phyloP scores from a whole-genome alignment of 83 land plant species.

The Picea engelmannii region DNA sequence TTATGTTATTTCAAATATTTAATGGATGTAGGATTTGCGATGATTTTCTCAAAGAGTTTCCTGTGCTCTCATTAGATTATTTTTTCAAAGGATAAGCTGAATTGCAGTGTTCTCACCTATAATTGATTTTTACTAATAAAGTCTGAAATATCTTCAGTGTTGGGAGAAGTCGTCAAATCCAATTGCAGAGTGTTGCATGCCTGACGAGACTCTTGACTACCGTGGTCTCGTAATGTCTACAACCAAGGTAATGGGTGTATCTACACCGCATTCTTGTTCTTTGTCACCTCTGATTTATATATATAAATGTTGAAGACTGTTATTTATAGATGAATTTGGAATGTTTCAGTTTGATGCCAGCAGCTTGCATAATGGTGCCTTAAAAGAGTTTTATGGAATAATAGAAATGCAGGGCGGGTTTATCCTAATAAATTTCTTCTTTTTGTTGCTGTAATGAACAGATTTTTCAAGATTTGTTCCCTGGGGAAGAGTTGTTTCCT shows the following conservation, averaged over 20 bases:
- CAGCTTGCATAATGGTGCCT: not conserved
- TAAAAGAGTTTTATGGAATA: not conserved
- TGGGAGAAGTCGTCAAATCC: conserved; percentile 30
- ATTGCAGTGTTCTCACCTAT: not conserved
- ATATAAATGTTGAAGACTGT: not conserved
- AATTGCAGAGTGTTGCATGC: conserved; percentile 35
- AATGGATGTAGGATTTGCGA: not conserved
- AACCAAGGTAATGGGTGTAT: conserved; percentile 31
- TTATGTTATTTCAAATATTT: not conserved
- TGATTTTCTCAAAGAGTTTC: not conserved
- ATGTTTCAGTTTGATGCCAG: not conserved
- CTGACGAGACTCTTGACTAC: conserved; percentile 56
- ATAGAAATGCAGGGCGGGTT: too few species aligned
- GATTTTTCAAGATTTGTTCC: conserved; percentile 23
- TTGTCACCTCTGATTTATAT: not conserved
- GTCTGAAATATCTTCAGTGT: not conserved
- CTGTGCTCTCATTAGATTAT: not conserved
- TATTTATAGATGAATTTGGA: not conserved
- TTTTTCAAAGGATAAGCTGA: not conserved
- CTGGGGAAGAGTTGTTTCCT: conserved; percentile 19
- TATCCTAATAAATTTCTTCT: not conserved
- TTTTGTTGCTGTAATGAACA: not conserved
- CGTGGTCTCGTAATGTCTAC: conserved; percentile 32
- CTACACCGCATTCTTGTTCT: not conserved
- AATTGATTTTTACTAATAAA: not conserved